Evolutionary conservation across 2,329 filamentous ascomycete genomes (phyloP), one percentile per base, ranked within the genome.

Genomic region (Metarhizium sp.): DNA sequence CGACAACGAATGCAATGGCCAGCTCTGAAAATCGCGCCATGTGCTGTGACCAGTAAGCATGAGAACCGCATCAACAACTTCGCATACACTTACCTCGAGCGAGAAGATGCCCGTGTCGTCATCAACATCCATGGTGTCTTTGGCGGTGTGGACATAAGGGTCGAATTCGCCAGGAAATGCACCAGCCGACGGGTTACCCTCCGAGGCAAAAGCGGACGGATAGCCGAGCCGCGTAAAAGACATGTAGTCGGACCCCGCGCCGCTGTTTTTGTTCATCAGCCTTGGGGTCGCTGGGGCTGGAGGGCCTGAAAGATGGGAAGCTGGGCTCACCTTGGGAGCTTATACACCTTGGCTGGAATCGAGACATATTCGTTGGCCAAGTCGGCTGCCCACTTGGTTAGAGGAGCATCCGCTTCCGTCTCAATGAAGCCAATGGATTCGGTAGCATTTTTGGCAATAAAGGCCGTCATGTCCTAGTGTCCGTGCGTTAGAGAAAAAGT

Each of bases 381-480:
- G 8, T 62, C 57, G 10, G 64, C 56, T 4, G 66, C 64, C 71
- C 71, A 73, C 47, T 65, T 61, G 6, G 71, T 73, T 16, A 73
- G 58, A 5, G 66, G 59, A 6, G 60, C 64, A 56, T 73, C 71
- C 4, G 70, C 68, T 29, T 69, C 59, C 1, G 71, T 73, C 59
- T 67, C 66, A 59, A 73, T 69, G 55, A 73, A 65, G 20, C 67
- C 70, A 47, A 73, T 71, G 29, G 69, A 68, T 58, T 73, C 71
- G 13, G 69, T 72, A 0, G 69, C 63, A 51, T 73, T 73, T 13
- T 63, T 59, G 1, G 63, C 69, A 25, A 72, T 50, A 45, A 71
- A 74, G 8, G 67, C 71, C 2, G 70, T 72, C 71, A 73, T 73
- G 57, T 74, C 71, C 63, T 70, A 53, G 10, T 42, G 58, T 94